Evolutionary conservation across 2,329 filamentous ascomycete species (phyloP), one percentile per base, ranked within the genome.

Genomic region (Nothophaeocryptopus gaeumannii): DNA sequence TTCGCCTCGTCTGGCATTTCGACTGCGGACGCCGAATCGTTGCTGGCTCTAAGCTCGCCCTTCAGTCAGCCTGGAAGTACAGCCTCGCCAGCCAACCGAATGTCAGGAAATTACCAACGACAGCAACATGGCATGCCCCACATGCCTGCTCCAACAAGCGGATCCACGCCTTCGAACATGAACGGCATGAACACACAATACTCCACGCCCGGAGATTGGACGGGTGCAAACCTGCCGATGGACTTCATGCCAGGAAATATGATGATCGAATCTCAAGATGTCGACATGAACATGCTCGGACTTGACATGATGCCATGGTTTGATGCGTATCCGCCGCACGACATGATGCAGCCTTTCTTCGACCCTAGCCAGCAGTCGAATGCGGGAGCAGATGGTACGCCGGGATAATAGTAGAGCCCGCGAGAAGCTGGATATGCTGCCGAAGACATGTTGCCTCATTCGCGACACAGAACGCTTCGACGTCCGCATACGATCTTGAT

Each of bases 231-330:
- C 15, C 39, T 53, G 5, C 38, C 51, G 5, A 56, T 54, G 53
- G 55, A 59, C 46, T 66, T 75, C 39, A 70, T 56, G 45, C 47
- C 51, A 14, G 50, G 71, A 4, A 71, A 76, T 50, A 85, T 90
- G 70, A 83, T 86, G 54, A 88, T 91, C 57, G 83, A 89, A 64
- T 85, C 82, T 52, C 86, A 88, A 55, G 86, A 91, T 56, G 82
- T 92, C 31, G 86, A 91, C 56, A 85, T 91, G 75, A 81, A 79
- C 16, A 73, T 80, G 4, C 70, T 90, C 13, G 83, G 82, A 1
- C 79, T 82, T 12, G 85, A 88, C 37, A 80, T 88, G 69, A 81
- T 86, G 75, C 82, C 84, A 0, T 91, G 86, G 85, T 72, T 90
- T 9, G 86, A 89, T 60, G 88, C 87, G 52, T 71, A 89, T 5